These are phyloP conservation scores for Plenodomus tracheiphilus DNA, from an alignment of 2,329 filamentous ascomycete species.

Conservation along the genomic window DNA sequence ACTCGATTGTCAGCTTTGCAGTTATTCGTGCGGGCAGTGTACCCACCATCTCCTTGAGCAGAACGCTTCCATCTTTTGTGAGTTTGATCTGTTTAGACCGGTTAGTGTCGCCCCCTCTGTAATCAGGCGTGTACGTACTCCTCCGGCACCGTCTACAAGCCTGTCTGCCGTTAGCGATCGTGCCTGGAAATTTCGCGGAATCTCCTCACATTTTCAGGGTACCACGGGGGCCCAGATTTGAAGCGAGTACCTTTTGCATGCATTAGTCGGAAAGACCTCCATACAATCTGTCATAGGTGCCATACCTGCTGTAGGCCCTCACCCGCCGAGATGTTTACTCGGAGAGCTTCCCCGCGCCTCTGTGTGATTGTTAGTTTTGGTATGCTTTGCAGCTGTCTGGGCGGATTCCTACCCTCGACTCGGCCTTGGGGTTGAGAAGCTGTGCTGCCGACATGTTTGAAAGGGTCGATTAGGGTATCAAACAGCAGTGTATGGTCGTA, in stretches of 20 bases:
- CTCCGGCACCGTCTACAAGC: constrained; percentile 66
- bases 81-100: constrained; percentile 78
- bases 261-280: constrained; percentile 9
- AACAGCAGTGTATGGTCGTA: constrained; percentile 21
- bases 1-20: constrained; percentile 12
- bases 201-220: constrained; percentile 94
- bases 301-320: constrained; percentile 67
- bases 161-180: constrained; percentile 44
- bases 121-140: constrained; percentile 45
- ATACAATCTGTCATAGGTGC: not conserved
- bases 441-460: constrained; percentile 88
- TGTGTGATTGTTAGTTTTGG: constrained; percentile 59
- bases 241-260: constrained; percentile 81
- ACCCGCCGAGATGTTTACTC: constrained; percentile 95
- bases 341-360: constrained; percentile 95
- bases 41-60: constrained; percentile 66
- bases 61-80: constrained; percentile 96
- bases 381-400: constrained; percentile 19
- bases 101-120: constrained; percentile 16
- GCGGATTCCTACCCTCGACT: constrained; percentile 78
- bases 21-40: constrained; percentile 1
- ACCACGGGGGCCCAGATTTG: constrained; percentile 89
- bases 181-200: constrained; percentile 42
- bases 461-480: constrained; percentile 25
- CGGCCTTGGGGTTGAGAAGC: constrained; percentile 97